These are phyloP conservation scores for Candida stauntonica DNA, from an alignment of 805 yeast genomes.

Conservation along the genomic window DNA sequence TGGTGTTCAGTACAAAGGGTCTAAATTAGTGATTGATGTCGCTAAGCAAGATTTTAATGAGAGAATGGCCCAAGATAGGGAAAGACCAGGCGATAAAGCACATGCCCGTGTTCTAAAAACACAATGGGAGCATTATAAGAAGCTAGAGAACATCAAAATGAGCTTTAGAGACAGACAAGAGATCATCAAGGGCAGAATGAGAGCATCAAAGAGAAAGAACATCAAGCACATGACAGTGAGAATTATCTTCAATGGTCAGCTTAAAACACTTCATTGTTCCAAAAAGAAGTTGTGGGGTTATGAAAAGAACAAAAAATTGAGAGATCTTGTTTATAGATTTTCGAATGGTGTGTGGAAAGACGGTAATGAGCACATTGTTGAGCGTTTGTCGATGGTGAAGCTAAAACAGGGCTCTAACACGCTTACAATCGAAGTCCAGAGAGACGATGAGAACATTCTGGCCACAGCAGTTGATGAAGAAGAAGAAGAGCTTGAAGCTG, in stretches of 20 bases:
- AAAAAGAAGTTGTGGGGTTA: constrained; percentile 91
- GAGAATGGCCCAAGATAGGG: constrained; percentile 45
- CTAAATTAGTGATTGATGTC: constrained; percentile 50
- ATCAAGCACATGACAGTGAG: constrained; percentile 58
- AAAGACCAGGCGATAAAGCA: constrained; percentile 26
- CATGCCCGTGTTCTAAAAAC: constrained; percentile 34
- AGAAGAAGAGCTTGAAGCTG: constrained; percentile 36
- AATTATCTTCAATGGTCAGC: constrained; percentile 51
- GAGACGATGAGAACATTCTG: constrained; percentile 17
- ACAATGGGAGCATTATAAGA: constrained; percentile 34
- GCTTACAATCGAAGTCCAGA: constrained; percentile 12
- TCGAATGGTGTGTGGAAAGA: constrained; percentile 71
- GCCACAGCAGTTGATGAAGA: constrained; percentile 32
- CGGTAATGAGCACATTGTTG: constrained; percentile 76
- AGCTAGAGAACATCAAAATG: constrained; percentile 33
- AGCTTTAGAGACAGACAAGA: constrained; percentile 40
- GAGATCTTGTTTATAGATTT: constrained; percentile 62
- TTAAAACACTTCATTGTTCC: constrained; percentile 52
- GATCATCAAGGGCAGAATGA: constrained; percentile 54
- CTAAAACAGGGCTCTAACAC: constrained; percentile 17
- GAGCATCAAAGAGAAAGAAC: constrained; percentile 52
- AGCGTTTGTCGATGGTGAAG: constrained; percentile 35
- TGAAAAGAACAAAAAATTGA: constrained; percentile 57
- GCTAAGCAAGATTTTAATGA: constrained; percentile 57
- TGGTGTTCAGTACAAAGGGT: constrained; percentile 74